These are phyloP conservation scores for Diaporthe citriasiana DNA, from an alignment of 2,329 filamentous ascomycete species.

Conservation along the genomic window DNA sequence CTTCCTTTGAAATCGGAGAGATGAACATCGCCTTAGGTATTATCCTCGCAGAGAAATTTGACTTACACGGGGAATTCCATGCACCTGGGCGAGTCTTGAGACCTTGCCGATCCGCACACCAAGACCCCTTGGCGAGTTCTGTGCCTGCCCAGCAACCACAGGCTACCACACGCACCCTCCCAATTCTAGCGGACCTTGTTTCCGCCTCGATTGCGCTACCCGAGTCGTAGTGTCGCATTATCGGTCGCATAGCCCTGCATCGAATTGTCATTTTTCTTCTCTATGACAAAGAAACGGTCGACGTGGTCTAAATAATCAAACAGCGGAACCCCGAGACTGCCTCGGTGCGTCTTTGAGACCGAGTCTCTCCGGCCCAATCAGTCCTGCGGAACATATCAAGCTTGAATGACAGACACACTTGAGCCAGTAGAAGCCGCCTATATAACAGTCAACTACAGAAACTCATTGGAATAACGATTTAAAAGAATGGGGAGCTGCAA, in stretches of 20 bases:
- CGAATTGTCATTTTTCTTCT: background rate
- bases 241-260: slow-evolving; percentile 2
- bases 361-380: slow-evolving; percentile 15
- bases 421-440: background rate
- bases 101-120: too few relatives aligned
- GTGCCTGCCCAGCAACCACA: background rate
- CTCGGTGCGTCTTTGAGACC: background rate
- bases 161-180: background rate
- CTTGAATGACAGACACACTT: background rate
- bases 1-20: too few relatives aligned
- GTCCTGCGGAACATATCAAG: background rate
- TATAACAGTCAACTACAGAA: background rate
- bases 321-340: background rate
- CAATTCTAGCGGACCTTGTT: background rate
- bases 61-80: too few relatives aligned
- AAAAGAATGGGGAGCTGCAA: background rate
- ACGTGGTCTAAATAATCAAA: background rate
- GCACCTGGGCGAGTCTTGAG: too few relatives aligned
- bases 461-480: background rate
- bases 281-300: background rate
- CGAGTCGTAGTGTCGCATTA: background rate
- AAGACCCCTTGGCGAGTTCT: too few relatives aligned
- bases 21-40: too few relatives aligned
- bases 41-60: too few relatives aligned
- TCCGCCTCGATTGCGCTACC: background rate